Conservation (phyloP, 2,329 filamentous ascomycete genomes). For the Coniochaeta sp. region DNA sequence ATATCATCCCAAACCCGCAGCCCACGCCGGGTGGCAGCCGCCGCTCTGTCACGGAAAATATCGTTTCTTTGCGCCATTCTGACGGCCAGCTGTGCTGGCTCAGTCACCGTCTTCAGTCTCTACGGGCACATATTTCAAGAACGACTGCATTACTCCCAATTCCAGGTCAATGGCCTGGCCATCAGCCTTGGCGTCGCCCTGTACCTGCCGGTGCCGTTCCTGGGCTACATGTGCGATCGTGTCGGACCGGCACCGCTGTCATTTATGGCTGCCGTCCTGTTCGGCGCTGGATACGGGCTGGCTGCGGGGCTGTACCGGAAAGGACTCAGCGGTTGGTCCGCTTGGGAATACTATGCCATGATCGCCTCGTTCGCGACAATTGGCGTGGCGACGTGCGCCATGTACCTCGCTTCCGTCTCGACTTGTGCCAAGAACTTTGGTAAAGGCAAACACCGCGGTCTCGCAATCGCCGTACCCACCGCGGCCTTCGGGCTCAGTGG, state of each 20-base stretch:
- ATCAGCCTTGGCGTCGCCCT: conserved; percentile 55
- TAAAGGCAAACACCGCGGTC: conserved; percentile 74
- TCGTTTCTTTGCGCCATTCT: conserved; percentile 50
- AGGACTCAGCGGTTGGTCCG: conserved; percentile 28
- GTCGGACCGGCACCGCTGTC: conserved; percentile 74
- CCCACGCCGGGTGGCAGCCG: conserved; percentile 12
- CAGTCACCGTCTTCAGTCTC: conserved; percentile 87
- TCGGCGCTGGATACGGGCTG: conserved; percentile 74
- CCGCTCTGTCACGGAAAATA: conserved; percentile 28
- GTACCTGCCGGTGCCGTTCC: conserved; percentile 85
- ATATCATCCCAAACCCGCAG: conserved; percentile 10
- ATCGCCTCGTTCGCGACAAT: conserved; percentile 76
- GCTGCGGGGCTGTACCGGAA: conserved; percentile 70
- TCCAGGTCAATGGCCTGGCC: conserved; percentile 70
- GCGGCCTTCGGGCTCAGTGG: conserved; percentile 88
- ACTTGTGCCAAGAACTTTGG: conserved; percentile 99
- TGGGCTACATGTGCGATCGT: conserved; percentile 89
- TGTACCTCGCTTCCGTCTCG: conserved; percentile 88
- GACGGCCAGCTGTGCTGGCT: conserved; percentile 72
- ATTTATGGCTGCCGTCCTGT: conserved; percentile 63
- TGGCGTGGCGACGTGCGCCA: conserved; percentile 75
- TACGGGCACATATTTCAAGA: conserved; percentile 89
- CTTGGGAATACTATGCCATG: conserved; percentile 76
- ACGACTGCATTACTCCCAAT: conserved; percentile 78
- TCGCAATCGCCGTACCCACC: conserved; percentile 86